Evolutionary conservation across 768 basidiomycete species (phyloP), one percentile per base, ranked within the genome.

Genomic region (Suillus subalutaceus): DNA sequence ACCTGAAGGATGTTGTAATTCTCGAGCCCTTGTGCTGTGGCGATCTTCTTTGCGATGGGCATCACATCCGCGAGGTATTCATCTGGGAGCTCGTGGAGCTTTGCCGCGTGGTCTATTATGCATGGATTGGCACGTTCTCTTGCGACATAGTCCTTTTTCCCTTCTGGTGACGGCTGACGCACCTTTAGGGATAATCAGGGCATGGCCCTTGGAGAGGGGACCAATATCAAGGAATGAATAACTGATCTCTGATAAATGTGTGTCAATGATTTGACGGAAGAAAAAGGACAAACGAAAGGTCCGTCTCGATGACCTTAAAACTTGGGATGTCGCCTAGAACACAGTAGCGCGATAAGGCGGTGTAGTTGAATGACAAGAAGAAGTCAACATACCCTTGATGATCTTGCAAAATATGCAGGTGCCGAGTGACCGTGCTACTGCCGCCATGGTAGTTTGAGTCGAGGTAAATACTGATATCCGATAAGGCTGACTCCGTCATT

Each of bases 161-260:
- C 4, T 20, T 46, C n/a, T 60, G 32, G 18, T 60, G 35, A 53
- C 26, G 18, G 55, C 6, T 26, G 46, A 58, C 76, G 67, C 65
- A 97, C 96, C 90, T 83, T 98, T 99, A 4, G 97, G 97, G 68
- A 99, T 93, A 63, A 99, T 82, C 43, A 99, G 85, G 15, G 93
- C 87, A 78, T 99, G 95, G 5, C 97, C 97, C 72, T 86, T 89
- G n/a, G 94, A 84, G 30, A 98, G 79, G 9, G 97, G 96, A 1
- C 89, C 89, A 68, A 99, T 93, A 71, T 98, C 97, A 69, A 99
- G 87, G 82, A 99, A 98, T 0, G 97, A 88, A 74, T 81, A 91
- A 16, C 92, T 94, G 72, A 55, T 18, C 16, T 44, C 20, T 37
- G 0, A 15, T 44, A 41, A 26, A 37, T 0, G 16, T 0, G n/a